Conservation (phyloP, 345 rosid genomes). For the Passiflora organensis region DNA sequence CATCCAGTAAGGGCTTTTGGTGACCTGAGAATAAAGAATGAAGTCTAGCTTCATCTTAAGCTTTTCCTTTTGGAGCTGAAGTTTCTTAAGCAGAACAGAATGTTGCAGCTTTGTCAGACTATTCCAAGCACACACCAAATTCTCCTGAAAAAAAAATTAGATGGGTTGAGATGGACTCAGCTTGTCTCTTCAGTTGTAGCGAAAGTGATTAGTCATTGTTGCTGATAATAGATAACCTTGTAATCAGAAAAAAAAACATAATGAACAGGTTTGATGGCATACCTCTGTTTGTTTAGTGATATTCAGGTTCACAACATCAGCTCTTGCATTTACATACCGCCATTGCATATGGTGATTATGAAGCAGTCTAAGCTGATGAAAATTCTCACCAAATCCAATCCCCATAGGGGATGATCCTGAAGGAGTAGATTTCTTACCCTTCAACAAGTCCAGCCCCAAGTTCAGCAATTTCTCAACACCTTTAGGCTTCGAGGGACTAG, state of each 20-base stretch:
- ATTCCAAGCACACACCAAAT: conserved; percentile 39
- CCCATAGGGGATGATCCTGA: conserved; percentile 13
- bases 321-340: conserved; percentile 61
- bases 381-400: conserved; percentile 33
- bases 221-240: too few relatives aligned
- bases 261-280: neutral
- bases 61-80: conserved; percentile 51
- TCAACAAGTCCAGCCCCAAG: conserved; percentile 66
- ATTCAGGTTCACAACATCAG: conserved; percentile 29
- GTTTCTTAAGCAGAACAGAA: conserved; percentile 45
- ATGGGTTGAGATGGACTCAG: neutral
- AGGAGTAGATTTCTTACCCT: conserved; percentile 47
- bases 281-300: conserved; percentile 46
- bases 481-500: conserved; percentile 47
- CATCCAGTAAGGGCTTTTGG: conserved; percentile 8
- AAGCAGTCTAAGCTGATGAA: conserved; percentile 56
- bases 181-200: too few relatives aligned
- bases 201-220: too few relatives aligned
- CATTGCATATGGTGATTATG: conserved; percentile 60
- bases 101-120: conserved; percentile 38
- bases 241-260: too few relatives aligned
- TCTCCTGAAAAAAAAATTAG: conserved; percentile 34
- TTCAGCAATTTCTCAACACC: conserved; percentile 62
- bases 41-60: conserved; percentile 53
- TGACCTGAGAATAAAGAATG: conserved; percentile 54